Evolutionary conservation across 495 filamentous ascomycete genomes (phyloP).

Genomic region (Aspergillus sparsus): DNA sequence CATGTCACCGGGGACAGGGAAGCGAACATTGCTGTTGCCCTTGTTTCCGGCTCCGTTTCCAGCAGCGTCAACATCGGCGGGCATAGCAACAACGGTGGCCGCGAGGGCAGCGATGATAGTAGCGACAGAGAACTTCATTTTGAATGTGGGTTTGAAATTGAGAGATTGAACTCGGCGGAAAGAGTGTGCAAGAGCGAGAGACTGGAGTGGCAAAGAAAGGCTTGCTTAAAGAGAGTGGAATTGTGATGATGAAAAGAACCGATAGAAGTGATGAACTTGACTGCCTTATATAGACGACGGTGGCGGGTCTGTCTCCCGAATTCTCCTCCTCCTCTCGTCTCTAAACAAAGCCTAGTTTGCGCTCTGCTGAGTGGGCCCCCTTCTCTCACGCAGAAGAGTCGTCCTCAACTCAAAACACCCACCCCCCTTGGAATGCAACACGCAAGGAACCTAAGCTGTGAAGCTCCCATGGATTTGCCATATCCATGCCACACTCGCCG

Average conservation of each 20-base stretch:
- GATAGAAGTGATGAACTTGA: constrained; percentile 19
- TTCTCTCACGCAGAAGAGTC: constrained; percentile 7
- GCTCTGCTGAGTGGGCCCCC: background rate
- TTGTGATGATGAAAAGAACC: constrained; percentile 37
- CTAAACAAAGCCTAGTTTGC: constrained; percentile 16
- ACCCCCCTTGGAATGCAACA: constrained; percentile 36
- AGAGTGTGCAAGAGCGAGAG: constrained; percentile 31
- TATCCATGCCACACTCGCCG: constrained; percentile 5
- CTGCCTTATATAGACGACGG: constrained; percentile 42
- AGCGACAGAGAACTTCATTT: constrained; percentile 40
- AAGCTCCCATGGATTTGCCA: constrained; percentile 7
- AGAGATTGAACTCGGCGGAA: constrained; percentile 32
- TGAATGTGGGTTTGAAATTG: constrained; percentile 41
- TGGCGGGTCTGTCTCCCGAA: constrained; percentile 19
- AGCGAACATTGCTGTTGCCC: constrained; percentile 35
- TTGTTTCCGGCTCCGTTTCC: constrained; percentile 31
- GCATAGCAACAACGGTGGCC: constrained; percentile 33
- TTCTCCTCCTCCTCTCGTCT: constrained; percentile 4
- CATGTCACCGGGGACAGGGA: constrained; percentile 41
- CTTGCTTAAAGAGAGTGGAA: constrained; percentile 20
- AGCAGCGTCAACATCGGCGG: constrained; percentile 17
- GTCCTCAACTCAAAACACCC: constrained; percentile 15
- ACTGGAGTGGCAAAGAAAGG: constrained; percentile 27
- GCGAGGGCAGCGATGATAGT: constrained; percentile 35
- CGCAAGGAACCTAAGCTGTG: constrained; percentile 26